A percentile compares a stretch with the other conserved stretches of the same genome.
These are phyloP conservation scores for Gymnopus androsaceus DNA, from an alignment of 1,284 basidiomycete species.

Conservation along the genomic window DNA sequence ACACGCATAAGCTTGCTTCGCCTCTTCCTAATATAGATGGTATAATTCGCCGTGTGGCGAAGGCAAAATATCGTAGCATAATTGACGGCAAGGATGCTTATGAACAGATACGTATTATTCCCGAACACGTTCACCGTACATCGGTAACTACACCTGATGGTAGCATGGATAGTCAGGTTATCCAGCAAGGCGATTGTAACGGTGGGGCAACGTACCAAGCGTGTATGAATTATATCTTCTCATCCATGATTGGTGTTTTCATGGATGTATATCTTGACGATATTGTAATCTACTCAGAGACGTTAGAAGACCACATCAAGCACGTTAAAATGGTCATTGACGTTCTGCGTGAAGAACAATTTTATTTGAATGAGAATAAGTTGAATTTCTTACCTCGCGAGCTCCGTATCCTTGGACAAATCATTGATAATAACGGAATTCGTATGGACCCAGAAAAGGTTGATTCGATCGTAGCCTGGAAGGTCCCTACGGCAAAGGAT, in stretches of 20 bases:
- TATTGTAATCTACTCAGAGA: conserved; percentile 31
- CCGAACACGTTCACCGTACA: conserved; percentile 26
- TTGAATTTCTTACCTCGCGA: conserved; percentile 27
- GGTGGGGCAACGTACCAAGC: conserved; percentile 25
- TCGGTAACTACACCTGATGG: conserved; percentile 29
- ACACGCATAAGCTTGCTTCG: conserved; percentile 22
- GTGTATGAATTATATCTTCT: conserved; percentile 34
- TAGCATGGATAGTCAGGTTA: conserved; percentile 31
- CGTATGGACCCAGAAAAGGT: conserved; percentile 10
- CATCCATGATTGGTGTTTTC: conserved; percentile 27
- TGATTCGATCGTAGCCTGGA: conserved; percentile 23
- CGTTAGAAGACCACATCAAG: conserved; percentile 29
- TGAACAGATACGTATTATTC: conserved; percentile 31
- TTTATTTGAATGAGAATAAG: conserved; percentile 31
- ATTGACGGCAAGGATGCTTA: conserved; percentile 23
- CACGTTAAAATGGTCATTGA: conserved; percentile 27
- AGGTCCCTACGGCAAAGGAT: conserved; percentile 19
- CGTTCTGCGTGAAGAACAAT: conserved; percentile 23
- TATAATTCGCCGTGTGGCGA: conserved; percentile 33
- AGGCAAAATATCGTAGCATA: conserved; percentile 27
- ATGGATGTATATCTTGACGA: conserved; percentile 36
- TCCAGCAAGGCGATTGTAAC: conserved; percentile 35
- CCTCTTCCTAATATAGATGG: conserved; percentile 18
- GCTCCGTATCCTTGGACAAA: conserved; percentile 27
- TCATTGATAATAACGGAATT: conserved; percentile 30